A percentile compares a stretch with the other conserved stretches of the same genome.
Conservation (phyloP, 2,329 filamentous ascomycete genomes). For the Fusarium pseudograminearum region DNA sequence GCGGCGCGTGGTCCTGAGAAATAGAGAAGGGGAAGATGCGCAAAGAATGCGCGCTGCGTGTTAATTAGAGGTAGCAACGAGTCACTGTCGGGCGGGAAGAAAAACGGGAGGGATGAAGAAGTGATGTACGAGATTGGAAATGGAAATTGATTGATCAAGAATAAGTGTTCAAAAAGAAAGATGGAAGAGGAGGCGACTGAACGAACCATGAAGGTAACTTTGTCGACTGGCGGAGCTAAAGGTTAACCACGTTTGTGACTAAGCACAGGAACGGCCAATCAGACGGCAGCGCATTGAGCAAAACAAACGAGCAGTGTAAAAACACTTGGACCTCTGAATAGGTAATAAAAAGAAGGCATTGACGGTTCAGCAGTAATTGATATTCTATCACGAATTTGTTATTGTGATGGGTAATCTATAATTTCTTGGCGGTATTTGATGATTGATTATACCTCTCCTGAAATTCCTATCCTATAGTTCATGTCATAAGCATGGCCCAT, state of each 20-base stretch:
- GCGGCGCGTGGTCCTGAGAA: conserved; percentile 25
- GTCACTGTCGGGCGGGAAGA: background rate
- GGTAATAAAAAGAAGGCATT: background rate
- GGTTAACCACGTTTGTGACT: conserved; percentile 38
- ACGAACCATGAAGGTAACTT: conserved; percentile 36
- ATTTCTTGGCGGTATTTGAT: background rate
- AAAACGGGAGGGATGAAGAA: background rate
- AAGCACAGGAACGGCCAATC: conserved; percentile 32
- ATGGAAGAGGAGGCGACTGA: conserved; percentile 32
- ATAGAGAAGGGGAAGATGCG: conserved; percentile 15
- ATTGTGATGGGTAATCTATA: background rate
- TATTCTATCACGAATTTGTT: background rate
- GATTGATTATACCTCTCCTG: background rate
- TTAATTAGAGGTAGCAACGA: background rate
- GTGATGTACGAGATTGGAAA: conserved; percentile 3
- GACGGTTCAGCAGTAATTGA: background rate
- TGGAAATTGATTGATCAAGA: conserved; percentile 9
- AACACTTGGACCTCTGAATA: background rate
- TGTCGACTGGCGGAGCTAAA: conserved; percentile 33
- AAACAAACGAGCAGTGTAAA: conserved; percentile 3
- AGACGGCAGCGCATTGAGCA: conserved; percentile 15
- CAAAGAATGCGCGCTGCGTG: conserved; percentile 5
- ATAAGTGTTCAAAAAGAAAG: conserved; percentile 27
- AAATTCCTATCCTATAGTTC: conserved; percentile 1
- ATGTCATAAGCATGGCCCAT: background rate